A percentile compares a stretch with the other conserved stretches of the same genome.
Conservation (phyloP, 169 alveolate species). For the Plasmodium gonderi region DNA sequence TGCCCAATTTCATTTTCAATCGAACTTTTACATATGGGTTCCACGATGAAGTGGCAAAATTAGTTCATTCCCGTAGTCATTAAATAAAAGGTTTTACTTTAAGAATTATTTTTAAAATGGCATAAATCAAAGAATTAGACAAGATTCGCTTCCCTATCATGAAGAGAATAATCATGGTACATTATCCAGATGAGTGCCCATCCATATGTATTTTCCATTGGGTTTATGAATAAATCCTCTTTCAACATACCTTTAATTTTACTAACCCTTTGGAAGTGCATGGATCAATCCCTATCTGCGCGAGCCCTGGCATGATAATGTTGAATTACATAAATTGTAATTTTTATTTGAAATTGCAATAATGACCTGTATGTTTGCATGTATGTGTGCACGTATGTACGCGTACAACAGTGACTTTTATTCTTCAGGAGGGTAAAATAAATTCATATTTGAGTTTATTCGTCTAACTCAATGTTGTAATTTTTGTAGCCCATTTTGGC, state of each 20-base stretch:
- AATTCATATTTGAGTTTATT: not conserved
- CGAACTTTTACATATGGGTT: not conserved
- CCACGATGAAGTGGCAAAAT: not conserved
- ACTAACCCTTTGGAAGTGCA: too few relatives aligned
- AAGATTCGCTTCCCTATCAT: not conserved
- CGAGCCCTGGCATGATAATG: too few relatives aligned
- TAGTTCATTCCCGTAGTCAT: not conserved
- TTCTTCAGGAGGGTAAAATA: not conserved
- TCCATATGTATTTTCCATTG: not conserved
- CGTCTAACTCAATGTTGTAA: not conserved
- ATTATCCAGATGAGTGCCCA: not conserved
- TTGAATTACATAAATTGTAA: too few relatives aligned
- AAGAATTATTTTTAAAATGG: not conserved
- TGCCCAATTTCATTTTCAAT: not conserved
- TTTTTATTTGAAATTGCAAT: too few relatives aligned
- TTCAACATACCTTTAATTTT: not conserved
- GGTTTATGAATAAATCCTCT: not conserved
- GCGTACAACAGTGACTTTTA: not conserved
- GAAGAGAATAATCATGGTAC: not conserved
- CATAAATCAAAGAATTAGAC: not conserved
- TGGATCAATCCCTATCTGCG: too few relatives aligned
- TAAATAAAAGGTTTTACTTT: not conserved
- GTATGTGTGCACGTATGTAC: too few relatives aligned
- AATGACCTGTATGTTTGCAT: too few relatives aligned
- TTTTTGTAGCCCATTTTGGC: not conserved